phyloP scores from a whole-genome alignment of 2,329 filamentous ascomycete species.

The Hymenoscyphus salicellus region DNA sequence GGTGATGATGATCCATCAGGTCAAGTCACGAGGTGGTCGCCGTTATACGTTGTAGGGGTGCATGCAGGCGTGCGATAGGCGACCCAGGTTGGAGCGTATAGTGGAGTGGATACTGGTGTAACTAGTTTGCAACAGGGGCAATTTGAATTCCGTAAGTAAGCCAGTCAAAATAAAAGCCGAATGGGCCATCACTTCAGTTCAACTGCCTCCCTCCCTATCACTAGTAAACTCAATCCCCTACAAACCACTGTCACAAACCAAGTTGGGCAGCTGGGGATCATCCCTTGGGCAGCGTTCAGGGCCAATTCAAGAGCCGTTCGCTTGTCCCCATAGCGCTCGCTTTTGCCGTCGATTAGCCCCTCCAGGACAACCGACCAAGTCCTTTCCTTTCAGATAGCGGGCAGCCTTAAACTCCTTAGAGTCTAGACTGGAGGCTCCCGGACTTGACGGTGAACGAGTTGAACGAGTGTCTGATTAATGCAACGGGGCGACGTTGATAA shows the following conservation, averaged over 20 bases:
- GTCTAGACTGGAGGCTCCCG: not conserved
- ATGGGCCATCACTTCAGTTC: too few species aligned
- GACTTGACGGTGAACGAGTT: not conserved
- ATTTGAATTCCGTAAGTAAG: too few species aligned
- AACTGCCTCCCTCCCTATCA: too few species aligned
- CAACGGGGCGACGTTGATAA: not conserved
- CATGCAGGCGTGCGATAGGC: too few species aligned
- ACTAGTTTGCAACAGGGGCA: too few species aligned
- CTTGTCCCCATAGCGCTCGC: not conserved
- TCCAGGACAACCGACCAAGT: not conserved
- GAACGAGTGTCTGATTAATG: not conserved
- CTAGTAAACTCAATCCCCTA: not conserved
- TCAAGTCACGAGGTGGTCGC: not conserved
- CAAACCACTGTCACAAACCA: not conserved
- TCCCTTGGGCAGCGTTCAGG: not conserved
- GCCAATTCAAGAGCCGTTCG: not conserved
- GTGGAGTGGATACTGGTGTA: too few species aligned
- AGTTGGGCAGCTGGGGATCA: constrained; percentile 3
- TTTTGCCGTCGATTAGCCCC: not conserved
- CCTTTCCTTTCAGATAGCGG: not conserved
- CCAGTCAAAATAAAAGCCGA: too few species aligned
- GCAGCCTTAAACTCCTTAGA: not conserved
- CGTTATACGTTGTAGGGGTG: not conserved
- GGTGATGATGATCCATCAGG: not conserved
- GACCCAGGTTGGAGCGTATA: too few species aligned